phyloP scores from a whole-genome alignment of 176 grass and related monocot genomes.

The Zea luxurians region DNA sequence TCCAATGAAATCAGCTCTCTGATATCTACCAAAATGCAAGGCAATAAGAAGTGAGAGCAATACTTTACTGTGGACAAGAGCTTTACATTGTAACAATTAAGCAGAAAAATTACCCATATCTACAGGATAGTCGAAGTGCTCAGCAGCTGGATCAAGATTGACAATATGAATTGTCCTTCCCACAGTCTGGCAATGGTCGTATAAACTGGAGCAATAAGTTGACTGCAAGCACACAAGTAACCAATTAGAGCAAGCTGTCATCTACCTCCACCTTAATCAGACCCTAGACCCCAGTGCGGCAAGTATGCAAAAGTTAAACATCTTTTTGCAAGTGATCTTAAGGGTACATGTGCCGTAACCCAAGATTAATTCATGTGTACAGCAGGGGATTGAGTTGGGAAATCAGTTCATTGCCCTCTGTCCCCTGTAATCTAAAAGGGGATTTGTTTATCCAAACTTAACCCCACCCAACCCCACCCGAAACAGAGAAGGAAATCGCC shows the following conservation, averaged over 20 bases:
- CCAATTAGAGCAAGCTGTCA: not conserved
- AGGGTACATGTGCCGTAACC: not conserved
- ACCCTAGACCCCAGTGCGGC: not conserved
- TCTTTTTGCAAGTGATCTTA: not conserved
- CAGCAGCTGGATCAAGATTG: conserved; percentile 91
- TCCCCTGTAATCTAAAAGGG: not conserved
- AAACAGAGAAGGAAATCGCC: not conserved
- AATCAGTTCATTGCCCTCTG: not conserved
- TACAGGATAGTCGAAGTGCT: conserved; percentile 82
- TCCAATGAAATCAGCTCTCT: conserved; percentile 92
- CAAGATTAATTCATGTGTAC: not conserved
- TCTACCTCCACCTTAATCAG: not conserved
- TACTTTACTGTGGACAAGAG: not conserved
- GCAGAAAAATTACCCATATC: conserved; percentile 46
- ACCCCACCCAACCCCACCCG: not conserved
- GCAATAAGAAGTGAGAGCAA: not conserved
- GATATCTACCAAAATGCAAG: conserved; percentile 59
- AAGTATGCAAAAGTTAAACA: not conserved
- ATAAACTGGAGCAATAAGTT: conserved; percentile 84
- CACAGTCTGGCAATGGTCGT: conserved; percentile 65
- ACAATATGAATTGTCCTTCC: conserved; percentile 80
- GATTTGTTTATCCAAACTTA: not conserved
- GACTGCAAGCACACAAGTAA: conserved; percentile 51
- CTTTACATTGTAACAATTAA: not conserved
- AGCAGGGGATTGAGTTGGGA: not conserved